Conservation (phyloP, 2,329 filamentous ascomycete species). For the Talaromyces sp. region DNA sequence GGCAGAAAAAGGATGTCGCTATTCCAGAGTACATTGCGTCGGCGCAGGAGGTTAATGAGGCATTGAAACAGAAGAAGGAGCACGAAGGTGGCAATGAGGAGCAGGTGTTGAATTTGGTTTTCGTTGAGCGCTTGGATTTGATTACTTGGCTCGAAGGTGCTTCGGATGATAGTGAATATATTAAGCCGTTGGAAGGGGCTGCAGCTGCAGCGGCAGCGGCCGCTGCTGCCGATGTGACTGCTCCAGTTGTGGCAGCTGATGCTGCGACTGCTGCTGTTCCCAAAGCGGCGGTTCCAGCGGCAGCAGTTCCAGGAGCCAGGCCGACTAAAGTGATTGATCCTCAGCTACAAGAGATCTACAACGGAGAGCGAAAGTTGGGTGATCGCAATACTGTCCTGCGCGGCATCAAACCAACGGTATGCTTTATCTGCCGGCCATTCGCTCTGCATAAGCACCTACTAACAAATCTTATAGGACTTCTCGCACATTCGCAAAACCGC, state of each 20-base stretch:
- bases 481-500: conserved; percentile 87
- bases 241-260: conserved; percentile 46
- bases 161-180: conserved; percentile 87
- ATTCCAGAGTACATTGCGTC: conserved; percentile 90
- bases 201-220: conserved; percentile 41
- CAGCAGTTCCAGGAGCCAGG: conserved; percentile 44
- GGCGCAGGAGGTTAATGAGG: conserved; percentile 75
- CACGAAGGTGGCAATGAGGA: conserved; percentile 40
- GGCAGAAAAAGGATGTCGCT: conserved; percentile 85
- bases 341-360: conserved; percentile 81
- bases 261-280: conserved; percentile 51
- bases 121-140: conserved; percentile 86
- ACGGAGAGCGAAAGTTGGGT: conserved; percentile 84
- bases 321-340: conserved; percentile 74
- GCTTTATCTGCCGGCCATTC: conserved; percentile 30
- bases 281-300: conserved; percentile 40
- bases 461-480: conserved; percentile 70
- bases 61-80: conserved; percentile 53
- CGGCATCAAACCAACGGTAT: conserved; percentile 83
- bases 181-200: conserved; percentile 71
- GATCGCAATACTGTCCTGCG: conserved; percentile 86
- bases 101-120: conserved; percentile 81
- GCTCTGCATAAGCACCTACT: not conserved
- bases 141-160: conserved; percentile 92
- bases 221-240: conserved; percentile 43